These are phyloP conservation scores for Amphirosellinia nigrospora DNA, from an alignment of 495 filamentous ascomycete species.

Conservation along the genomic window DNA sequence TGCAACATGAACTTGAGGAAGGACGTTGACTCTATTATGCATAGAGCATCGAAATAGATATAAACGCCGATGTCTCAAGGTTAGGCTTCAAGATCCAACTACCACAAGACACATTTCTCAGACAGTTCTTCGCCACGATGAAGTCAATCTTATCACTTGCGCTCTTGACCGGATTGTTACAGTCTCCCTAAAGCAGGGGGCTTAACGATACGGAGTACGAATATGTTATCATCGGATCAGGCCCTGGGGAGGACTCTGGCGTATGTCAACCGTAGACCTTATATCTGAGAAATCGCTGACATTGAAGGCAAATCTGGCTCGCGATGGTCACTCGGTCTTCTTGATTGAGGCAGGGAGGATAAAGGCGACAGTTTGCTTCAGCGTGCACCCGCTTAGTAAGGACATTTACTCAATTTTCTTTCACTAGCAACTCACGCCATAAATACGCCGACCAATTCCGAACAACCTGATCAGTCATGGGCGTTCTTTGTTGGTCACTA, in stretches of 20 bases:
- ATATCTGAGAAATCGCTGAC: neutral
- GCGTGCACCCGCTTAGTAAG: neutral
- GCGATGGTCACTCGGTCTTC: constrained; percentile 59
- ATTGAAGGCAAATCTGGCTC: constrained; percentile 37
- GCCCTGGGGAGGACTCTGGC: constrained; percentile 65
- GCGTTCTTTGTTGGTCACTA: constrained; percentile 53
- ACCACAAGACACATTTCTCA: neutral
- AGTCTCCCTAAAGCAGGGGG: neutral
- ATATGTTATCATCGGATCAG: constrained; percentile 65
- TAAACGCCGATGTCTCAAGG: neutral
- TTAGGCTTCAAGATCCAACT: neutral
- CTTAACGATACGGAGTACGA: constrained; percentile 46
- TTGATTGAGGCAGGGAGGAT: constrained; percentile 62
- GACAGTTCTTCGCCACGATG: neutral
- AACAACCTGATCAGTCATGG: constrained; percentile 47
- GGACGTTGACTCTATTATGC: neutral
- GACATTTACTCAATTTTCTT: neutral
- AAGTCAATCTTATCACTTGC: neutral
- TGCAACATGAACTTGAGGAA: neutral
- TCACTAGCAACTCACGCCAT: neutral
- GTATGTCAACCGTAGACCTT: constrained; percentile 25
- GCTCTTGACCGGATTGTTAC: neutral
- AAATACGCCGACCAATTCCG: constrained; percentile 25
- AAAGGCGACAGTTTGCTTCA: neutral
- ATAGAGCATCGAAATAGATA: neutral